A percentile compares a stretch with the other conserved stretches of the same genome.
Conservation (phyloP, 768 basidiomycete genomes). For the Leccinum arenicola region DNA sequence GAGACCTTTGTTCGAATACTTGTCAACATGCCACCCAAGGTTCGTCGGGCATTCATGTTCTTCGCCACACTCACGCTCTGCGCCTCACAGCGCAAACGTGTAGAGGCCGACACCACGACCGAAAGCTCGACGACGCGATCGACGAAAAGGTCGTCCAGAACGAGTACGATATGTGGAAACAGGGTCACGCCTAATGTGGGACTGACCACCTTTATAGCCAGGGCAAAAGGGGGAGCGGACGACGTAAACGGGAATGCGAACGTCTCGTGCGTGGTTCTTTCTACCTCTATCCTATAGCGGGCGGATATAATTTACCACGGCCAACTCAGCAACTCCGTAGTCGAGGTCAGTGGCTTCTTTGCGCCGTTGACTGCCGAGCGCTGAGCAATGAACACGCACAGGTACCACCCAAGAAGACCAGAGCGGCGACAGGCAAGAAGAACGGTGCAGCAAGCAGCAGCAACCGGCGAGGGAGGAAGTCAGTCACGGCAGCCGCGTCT, state of each 20-base stretch:
- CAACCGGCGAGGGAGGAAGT: slow-evolving; percentile 20
- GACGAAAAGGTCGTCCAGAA: slow-evolving; percentile 45
- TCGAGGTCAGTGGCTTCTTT: slow-evolving; percentile 25
- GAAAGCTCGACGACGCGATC: slow-evolving; percentile 39
- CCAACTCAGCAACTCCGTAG: slow-evolving; percentile 14
- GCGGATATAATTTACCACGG: slow-evolving; percentile 12
- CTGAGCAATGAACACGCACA: slow-evolving; percentile 14
- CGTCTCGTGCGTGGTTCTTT: slow-evolving; percentile 26
- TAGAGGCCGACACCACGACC: slow-evolving; percentile 34
- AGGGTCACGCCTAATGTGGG: slow-evolving; percentile 11
- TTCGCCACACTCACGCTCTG: slow-evolving; percentile 17
- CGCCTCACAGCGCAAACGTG: slow-evolving; percentile 54
- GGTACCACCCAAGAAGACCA: slow-evolving; percentile 43
- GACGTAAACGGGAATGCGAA: slow-evolving; percentile 7
- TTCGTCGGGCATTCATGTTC: slow-evolving; percentile 12
- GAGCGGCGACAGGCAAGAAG: slow-evolving; percentile 26
- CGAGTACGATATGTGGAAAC: slow-evolving; percentile 18
- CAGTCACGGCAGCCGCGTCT: slow-evolving; percentile 1
- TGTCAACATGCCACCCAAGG: slow-evolving; percentile 38
- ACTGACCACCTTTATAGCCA: slow-evolving; percentile 14
- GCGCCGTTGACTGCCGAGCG: neutral
- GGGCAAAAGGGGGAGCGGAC: slow-evolving; percentile 11
- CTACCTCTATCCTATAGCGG: neutral
- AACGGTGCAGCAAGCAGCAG: slow-evolving; percentile 1
- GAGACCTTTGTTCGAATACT: neutral